Percentiles rank a stretch among this genome's conserved stretches.
phyloP scores from a whole-genome alignment of 768 basidiomycete species.

The Dentipellis fragilis region DNA sequence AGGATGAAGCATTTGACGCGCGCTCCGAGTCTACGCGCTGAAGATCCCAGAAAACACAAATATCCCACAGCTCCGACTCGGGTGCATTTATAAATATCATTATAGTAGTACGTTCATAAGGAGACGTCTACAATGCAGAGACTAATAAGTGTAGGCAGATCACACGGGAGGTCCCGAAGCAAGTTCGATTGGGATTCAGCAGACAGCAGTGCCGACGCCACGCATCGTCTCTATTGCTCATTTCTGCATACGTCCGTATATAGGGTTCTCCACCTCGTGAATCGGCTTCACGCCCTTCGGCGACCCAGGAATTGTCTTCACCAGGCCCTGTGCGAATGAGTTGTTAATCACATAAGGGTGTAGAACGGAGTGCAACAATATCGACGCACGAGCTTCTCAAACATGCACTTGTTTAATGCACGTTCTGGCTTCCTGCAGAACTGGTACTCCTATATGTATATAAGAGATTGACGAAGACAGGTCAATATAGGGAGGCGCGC shows the following conservation, averaged over 20 bases:
- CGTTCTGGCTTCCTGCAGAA: constrained; percentile 85
- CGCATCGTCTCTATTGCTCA: constrained; percentile 22
- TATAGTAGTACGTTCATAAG: too few species aligned
- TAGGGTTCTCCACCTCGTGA: constrained; percentile 81
- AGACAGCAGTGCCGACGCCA: too few species aligned
- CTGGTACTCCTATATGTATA: constrained; percentile 64
- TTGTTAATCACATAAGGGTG: background rate
- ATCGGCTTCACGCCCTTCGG: constrained; percentile 74
- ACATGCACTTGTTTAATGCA: constrained; percentile 86
- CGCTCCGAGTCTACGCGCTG: background rate
- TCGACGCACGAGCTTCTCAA: constrained; percentile 81
- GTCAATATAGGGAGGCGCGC: background rate
- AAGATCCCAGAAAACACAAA: too few species aligned
- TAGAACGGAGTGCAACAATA: background rate
- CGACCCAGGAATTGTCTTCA: constrained; percentile 84
- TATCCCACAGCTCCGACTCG: too few species aligned
- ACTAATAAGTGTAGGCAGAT: too few species aligned
- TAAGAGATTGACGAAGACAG: background rate
- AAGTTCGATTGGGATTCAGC: too few species aligned
- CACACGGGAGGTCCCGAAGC: too few species aligned
- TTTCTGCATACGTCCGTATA: constrained; percentile 81
- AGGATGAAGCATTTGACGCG: background rate
- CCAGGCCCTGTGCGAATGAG: constrained; percentile 56
- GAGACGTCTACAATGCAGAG: too few species aligned
- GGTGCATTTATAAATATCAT: too few species aligned